phyloP scores from a whole-genome alignment of 140 eudicot genomes.

The Cichorium intybus region DNA sequence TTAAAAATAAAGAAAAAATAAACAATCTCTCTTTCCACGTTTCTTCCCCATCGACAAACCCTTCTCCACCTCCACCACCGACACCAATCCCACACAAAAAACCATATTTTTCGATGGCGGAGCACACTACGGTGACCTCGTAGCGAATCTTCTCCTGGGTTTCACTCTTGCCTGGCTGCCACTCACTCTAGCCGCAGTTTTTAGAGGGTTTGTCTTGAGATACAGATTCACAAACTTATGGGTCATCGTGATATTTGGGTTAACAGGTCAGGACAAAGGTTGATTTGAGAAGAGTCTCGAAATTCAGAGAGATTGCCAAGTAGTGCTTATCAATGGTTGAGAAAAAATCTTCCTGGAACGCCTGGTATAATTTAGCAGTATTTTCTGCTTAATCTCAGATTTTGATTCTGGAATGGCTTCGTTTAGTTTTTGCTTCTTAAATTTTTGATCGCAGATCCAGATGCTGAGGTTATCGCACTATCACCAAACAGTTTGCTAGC shows the following conservation, averaged over 20 bases:
- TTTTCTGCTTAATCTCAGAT: not conserved
- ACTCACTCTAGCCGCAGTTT: conserved; percentile 79
- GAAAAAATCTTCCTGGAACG: conserved; percentile 56
- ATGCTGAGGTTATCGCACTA: conserved; percentile 75
- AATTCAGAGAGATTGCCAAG: conserved; percentile 85
- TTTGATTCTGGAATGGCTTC: too few relatives aligned
- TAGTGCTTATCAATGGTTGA: conserved; percentile 73
- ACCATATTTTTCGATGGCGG: conserved; percentile 90
- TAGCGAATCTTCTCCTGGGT: conserved; percentile 80
- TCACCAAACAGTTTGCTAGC: conserved; percentile 75
- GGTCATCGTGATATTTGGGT: conserved; percentile 91
- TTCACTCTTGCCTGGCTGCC: conserved; percentile 95
- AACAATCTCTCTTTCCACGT: too few relatives aligned
- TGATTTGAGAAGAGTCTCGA: conserved; percentile 93
- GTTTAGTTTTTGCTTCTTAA: conserved; percentile 2
- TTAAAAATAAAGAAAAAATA: too few relatives aligned
- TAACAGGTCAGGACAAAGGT: conserved; percentile 88
- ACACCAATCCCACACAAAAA: conserved; percentile 47
- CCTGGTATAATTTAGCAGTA: too few relatives aligned
- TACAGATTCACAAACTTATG: conserved; percentile 81
- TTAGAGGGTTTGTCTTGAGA: conserved; percentile 73
- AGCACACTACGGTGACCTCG: conserved; percentile 91
- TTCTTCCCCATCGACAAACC: conserved; percentile 58
- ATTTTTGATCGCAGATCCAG: conserved; percentile 64
- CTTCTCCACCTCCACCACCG: conserved; percentile 29